Conservation (phyloP, 2,329 filamentous ascomycete species). For the Hymenoscyphus fraxineus region DNA sequence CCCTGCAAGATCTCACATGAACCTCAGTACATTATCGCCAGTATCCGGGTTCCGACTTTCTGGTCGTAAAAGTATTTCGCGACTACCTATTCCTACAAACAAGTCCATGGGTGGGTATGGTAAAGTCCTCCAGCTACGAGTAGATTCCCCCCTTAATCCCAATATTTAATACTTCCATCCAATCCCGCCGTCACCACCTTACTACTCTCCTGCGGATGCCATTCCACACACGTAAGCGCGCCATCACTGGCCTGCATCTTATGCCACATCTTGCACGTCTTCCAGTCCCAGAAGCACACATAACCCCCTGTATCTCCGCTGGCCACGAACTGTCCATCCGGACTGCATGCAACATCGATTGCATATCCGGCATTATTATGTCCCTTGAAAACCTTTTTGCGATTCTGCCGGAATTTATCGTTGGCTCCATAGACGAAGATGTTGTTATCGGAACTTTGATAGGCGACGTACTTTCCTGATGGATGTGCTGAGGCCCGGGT, state of each 20-base stretch:
- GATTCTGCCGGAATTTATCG: slow-evolving; percentile 94
- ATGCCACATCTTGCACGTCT: slow-evolving; percentile 98
- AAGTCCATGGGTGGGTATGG: not conserved
- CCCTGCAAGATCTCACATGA: not conserved
- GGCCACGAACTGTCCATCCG: slow-evolving; percentile 87
- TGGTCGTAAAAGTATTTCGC: not conserved
- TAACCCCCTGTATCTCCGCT: slow-evolving; percentile 85
- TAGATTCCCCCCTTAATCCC: slow-evolving; percentile 60
- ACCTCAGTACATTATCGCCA: not conserved
- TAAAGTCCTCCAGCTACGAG: not conserved
- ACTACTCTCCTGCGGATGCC: slow-evolving; percentile 96
- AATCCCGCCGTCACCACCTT: slow-evolving; percentile 89
- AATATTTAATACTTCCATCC: slow-evolving; percentile 85
- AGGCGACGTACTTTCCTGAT: slow-evolving; percentile 88
- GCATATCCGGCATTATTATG: slow-evolving; percentile 95
- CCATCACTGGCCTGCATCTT: slow-evolving; percentile 85
- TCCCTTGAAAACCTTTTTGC: slow-evolving; percentile 93
- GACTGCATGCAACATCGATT: slow-evolving; percentile 82
- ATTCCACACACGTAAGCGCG: slow-evolving; percentile 80
- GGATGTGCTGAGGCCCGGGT: slow-evolving; percentile 82
- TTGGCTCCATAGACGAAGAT: slow-evolving; percentile 92
- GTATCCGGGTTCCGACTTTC: not conserved
- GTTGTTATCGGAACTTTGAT: slow-evolving; percentile 92
- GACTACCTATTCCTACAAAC: not conserved
- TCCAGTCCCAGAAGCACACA: slow-evolving; percentile 98